Conservation (phyloP, 768 basidiomycete genomes). For the Amanita jacksonii region DNA sequence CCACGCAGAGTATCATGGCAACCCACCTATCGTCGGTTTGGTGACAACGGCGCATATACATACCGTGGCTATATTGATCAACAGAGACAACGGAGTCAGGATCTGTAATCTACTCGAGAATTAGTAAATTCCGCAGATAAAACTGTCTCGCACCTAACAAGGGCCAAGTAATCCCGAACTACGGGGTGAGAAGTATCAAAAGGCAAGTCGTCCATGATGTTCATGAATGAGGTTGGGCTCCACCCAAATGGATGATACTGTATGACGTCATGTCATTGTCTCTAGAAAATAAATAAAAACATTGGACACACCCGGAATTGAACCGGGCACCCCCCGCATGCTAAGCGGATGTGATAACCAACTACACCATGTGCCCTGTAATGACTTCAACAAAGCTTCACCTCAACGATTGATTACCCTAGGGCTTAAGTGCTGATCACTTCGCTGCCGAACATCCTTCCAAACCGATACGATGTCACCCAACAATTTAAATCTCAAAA, state of each 20-base stretch:
- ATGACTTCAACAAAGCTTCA: background rate
- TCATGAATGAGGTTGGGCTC: background rate
- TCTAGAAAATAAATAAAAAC: constrained; percentile 8
- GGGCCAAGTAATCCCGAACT: constrained; percentile 55
- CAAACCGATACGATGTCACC: constrained; percentile 6
- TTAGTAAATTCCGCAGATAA: background rate
- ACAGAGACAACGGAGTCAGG: constrained; percentile 73
- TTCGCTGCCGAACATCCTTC: too few species aligned
- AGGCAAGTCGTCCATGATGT: constrained; percentile 44
- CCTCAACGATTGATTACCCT: background rate
- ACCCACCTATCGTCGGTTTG: constrained; percentile 48
- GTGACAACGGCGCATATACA: constrained; percentile 61
- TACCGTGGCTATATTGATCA: constrained; percentile 69
- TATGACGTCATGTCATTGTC: constrained; percentile 9
- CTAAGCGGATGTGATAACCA: constrained; percentile 25
- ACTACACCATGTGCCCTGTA: constrained; percentile 22
- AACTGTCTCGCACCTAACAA: constrained; percentile 35
- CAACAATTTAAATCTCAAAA: constrained; percentile 32
- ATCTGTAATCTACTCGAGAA: constrained; percentile 58
- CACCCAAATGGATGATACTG: too few species aligned
- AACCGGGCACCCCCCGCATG: constrained; percentile 22
- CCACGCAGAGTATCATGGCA: background rate
- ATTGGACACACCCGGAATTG: constrained; percentile 22
- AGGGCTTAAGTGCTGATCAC: too few species aligned
- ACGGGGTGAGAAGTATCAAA: constrained; percentile 52